Conservation (phyloP, 345 rosid species). For the Camelina sativa region DNA sequence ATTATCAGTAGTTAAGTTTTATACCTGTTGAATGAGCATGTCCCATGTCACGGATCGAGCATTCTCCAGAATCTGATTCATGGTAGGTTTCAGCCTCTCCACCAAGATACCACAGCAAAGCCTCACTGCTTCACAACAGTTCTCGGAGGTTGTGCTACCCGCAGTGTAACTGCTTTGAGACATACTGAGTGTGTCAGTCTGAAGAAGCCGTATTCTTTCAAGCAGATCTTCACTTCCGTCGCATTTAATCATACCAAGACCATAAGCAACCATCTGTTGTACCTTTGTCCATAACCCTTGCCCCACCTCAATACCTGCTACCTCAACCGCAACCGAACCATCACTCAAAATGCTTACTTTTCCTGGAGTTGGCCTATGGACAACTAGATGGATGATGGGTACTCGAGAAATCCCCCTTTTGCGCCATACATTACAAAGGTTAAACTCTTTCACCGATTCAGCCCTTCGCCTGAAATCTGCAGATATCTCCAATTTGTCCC, state of each 20-base stretch:
- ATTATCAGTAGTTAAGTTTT: not conserved
- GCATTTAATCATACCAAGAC: conserved; percentile 61
- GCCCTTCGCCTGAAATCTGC: conserved; percentile 55
- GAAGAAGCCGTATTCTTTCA: conserved; percentile 70
- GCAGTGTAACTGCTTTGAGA: conserved; percentile 75
- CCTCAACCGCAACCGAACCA: conserved; percentile 85
- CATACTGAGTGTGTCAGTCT: conserved; percentile 71
- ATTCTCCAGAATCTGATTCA: conserved; percentile 51
- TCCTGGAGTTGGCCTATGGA: conserved; percentile 63
- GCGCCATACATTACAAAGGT: conserved; percentile 56
- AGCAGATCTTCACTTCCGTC: conserved; percentile 54
- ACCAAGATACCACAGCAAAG: conserved; percentile 72
- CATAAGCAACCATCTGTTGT: conserved; percentile 86
- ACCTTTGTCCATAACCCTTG: conserved; percentile 97
- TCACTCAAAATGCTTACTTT: conserved; percentile 82
- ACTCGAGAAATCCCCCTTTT: conserved; percentile 84
- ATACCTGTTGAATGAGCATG: conserved; percentile 70
- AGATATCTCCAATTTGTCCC: conserved; percentile 67
- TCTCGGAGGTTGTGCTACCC: conserved; percentile 91
- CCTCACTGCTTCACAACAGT: conserved; percentile 79
- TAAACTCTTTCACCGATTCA: conserved; percentile 62
- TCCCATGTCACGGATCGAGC: conserved; percentile 69
- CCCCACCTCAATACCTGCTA: conserved; percentile 88
- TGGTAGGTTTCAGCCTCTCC: conserved; percentile 60
- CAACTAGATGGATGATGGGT: conserved; percentile 58